Base-by-base conservation (phyloP, 2,329 filamentous ascomycete genomes). In the Pseudophaeomoniella oleicola region DNA sequence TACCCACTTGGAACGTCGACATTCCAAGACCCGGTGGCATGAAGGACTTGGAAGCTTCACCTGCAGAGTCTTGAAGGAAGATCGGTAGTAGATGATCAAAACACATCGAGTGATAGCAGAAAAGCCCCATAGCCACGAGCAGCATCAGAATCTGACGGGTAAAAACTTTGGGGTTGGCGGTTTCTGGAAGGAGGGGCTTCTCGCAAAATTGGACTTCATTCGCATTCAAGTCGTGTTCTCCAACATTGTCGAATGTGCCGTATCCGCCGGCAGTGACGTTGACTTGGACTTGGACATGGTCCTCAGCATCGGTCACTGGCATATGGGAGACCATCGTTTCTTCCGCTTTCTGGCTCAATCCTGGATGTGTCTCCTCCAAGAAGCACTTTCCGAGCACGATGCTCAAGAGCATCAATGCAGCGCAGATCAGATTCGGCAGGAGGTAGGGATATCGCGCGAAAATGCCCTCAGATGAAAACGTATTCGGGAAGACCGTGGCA, bases 101-200 rank as follows among this genome's bases (percentile, higher is more conserved):
- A 0, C 81, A 86, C 86, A 94, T 94, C 27, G 81, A 85, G 59
- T 94, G 87, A 54, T 93, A 93, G 3, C 85, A 90, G 61, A 93
- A 94, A 44, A 94, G 83, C 32, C 81, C 83, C 34, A 94, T 63
- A 1, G 87, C 80, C n/a, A 85, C 51, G 29, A 90, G 75, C 37
- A 94, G 72, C 56, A 81, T 77, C 45, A 82, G 64, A 41, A 94
- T 77, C 30, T 71, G 72, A 56, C 62, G 67, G 2, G 69, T 78
- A 46, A 78, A 73, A 36, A 69, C 65, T 40, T 64, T 65, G 17
- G 60, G 51, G 11, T 54, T 53, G 3, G 39, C 33, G 36, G 66
- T 66, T 55, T 52, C 47, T 39, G 51, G 54, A 33, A 59, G 50
- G 18, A 52, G 56, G 5, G 47, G 42, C 13, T 46, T 42, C 31